phyloP scores from a whole-genome alignment of 2,329 filamentous ascomycete genomes.

The Emmonsia crescens region DNA sequence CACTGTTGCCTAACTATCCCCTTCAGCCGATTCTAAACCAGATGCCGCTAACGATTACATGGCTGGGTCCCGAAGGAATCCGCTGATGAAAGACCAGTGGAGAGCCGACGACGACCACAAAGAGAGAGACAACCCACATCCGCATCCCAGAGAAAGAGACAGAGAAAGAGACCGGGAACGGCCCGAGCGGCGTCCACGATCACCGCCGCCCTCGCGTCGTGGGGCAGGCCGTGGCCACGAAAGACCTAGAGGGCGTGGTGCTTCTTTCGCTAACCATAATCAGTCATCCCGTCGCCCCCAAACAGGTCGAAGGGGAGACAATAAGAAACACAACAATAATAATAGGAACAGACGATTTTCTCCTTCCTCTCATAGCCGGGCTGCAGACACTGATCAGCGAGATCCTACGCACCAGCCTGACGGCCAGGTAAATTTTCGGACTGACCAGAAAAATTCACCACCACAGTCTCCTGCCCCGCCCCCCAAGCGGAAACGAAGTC shows the following conservation, averaged over 20 bases:
- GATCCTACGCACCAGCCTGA: constrained; percentile 15
- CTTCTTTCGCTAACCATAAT: constrained; percentile 17
- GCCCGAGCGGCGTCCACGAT: constrained; percentile 32
- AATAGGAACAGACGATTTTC: constrained; percentile 12
- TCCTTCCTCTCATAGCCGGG: constrained; percentile 7
- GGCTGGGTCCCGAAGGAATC: constrained; percentile 40
- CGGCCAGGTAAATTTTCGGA: constrained; percentile 13
- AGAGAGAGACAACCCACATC: constrained; percentile 24
- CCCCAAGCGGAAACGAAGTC: constrained; percentile 31
- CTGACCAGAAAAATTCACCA: constrained; percentile 19
- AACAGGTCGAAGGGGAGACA: constrained; percentile 13
- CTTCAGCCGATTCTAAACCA: constrained; percentile 16
- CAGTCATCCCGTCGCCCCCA: constrained; percentile 15
- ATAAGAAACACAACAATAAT: constrained; percentile 16
- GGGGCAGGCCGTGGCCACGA: constrained; percentile 23
- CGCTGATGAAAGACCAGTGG: constrained; percentile 42
- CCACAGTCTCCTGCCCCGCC: constrained; percentile 21
- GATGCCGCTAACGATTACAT: constrained; percentile 38
- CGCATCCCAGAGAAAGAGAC: constrained; percentile 13
- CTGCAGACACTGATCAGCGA: constrained; percentile 13
- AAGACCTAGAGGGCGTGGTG: constrained; percentile 21
- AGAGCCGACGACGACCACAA: constrained; percentile 34
- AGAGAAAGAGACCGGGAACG: constrained; percentile 21
- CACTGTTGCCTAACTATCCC: constrained; percentile 6
- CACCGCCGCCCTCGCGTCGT: constrained; percentile 24